Evolutionary conservation across 2,329 filamentous ascomycete species (phyloP).

Genomic region (Pseudocercospora fijiensis): DNA sequence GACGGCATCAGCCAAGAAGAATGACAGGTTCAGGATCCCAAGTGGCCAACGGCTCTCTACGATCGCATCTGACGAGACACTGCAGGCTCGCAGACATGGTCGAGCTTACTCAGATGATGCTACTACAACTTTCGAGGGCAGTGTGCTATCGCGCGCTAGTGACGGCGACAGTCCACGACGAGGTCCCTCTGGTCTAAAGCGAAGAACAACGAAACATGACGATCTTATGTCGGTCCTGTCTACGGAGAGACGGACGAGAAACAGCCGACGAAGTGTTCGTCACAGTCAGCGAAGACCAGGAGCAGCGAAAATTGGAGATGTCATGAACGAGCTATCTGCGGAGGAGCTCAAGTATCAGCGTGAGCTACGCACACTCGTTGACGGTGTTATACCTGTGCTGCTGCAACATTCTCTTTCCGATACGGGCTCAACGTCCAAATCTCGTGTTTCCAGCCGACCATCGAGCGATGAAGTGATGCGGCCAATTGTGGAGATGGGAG

Average conservation of each 20-base stretch:
- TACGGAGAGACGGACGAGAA: conserved; percentile 66
- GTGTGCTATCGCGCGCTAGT: conserved; percentile 30
- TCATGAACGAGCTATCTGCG: conserved; percentile 75
- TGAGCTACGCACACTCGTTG: conserved; percentile 88
- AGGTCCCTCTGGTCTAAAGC: conserved; percentile 57
- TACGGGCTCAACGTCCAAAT: conserved; percentile 52
- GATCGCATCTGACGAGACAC: conserved; percentile 58
- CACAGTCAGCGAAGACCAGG: conserved; percentile 65
- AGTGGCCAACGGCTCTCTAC: conserved; percentile 59
- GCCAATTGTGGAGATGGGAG: conserved; percentile 90
- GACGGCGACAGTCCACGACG: conserved; percentile 35
- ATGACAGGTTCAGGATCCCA: conserved; percentile 36
- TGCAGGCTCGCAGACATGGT: conserved; percentile 36
- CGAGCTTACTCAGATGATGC: conserved; percentile 36
- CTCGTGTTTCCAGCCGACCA: conserved; percentile 31
- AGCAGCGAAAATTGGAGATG: conserved; percentile 68
- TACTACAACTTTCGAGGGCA: conserved; percentile 28
- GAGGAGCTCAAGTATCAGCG: conserved; percentile 87
- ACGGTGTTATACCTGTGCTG: conserved; percentile 91
- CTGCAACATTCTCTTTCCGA: conserved; percentile 79
- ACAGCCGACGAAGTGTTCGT: conserved; percentile 75
- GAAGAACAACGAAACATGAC: conserved; percentile 74
- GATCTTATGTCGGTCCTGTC: conserved; percentile 93
- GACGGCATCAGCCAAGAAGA: conserved; percentile 16
- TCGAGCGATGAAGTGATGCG: conserved; percentile 67